Conservation (phyloP, 2,329 filamentous ascomycete genomes). For the Xylariomycetidae sp. region DNA sequence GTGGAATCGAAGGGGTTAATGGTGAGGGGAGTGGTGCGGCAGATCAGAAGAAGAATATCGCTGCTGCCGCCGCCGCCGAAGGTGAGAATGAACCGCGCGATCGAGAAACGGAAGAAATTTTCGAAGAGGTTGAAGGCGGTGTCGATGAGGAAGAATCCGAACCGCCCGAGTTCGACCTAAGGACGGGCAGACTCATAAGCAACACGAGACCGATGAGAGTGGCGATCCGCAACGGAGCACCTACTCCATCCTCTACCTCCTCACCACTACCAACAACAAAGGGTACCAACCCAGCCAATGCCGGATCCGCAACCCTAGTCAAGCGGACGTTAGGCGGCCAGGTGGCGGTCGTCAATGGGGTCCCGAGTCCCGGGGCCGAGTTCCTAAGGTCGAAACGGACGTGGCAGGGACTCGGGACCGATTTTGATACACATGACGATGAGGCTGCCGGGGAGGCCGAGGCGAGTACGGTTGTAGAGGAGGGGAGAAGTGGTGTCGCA, state of each 20-base stretch:
- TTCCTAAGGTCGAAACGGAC: constrained; percentile 77
- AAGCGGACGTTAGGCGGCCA: constrained; percentile 58
- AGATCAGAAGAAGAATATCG: constrained; percentile 19
- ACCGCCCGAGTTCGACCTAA: constrained; percentile 85
- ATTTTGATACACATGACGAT: constrained; percentile 64
- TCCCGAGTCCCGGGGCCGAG: constrained; percentile 87
- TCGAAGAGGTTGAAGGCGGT: constrained; percentile 34
- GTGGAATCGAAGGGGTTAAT: constrained; percentile 71
- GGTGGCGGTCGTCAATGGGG: constrained; percentile 74
- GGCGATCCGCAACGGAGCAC: constrained; percentile 26
- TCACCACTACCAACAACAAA: too few species aligned
- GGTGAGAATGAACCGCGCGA: constrained; percentile 13
- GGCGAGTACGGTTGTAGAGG: constrained; percentile 67
- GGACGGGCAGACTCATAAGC: constrained; percentile 78
- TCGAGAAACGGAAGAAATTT: constrained; percentile 14
- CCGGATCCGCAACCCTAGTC: constrained; percentile 56
- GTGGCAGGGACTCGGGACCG: constrained; percentile 88
- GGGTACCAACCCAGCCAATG: too few species aligned
- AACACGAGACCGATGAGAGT: constrained; percentile 70
- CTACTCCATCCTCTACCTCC: neutral
- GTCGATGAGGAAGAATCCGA: constrained; percentile 66
- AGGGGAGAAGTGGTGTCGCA: constrained; percentile 83
- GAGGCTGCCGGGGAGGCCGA: constrained; percentile 43
- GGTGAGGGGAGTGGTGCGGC: constrained; percentile 26
- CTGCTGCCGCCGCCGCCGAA: too few species aligned